Percentiles rank a stretch among this genome's conserved stretches.
phyloP scores from a whole-genome alignment of 1,284 basidiomycete species.

The Tetrapyrgos nigripes region DNA sequence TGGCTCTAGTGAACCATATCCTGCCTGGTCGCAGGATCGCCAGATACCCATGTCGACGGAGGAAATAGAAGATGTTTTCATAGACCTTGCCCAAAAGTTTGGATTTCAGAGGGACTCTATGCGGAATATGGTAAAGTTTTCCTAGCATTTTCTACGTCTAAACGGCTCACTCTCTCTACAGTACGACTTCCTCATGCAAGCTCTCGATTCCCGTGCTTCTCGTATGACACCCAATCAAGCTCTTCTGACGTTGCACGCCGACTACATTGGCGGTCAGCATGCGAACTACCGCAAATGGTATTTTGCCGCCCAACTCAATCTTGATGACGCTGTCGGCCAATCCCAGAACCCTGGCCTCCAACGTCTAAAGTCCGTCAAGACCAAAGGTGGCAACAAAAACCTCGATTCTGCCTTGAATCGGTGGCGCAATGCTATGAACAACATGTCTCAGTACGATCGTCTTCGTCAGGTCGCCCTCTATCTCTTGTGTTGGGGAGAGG shows the following conservation, averaged over 20 bases:
- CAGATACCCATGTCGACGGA: conserved; percentile 98
- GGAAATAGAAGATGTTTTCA: conserved; percentile 99
- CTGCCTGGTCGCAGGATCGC: conserved; percentile 93
- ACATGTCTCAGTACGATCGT: conserved; percentile 98
- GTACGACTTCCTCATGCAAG: conserved; percentile 99
- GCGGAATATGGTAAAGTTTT: conserved; percentile 80
- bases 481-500: conserved; percentile 98
- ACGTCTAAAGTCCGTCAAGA: conserved; percentile 86
- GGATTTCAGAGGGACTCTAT: conserved; percentile 96
- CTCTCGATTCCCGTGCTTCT: conserved; percentile 95
- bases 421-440: conserved; percentile 99
- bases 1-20: conserved; percentile 79
- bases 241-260: conserved; percentile 94
- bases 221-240: conserved; percentile 99
- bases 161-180: conserved; percentile 31
- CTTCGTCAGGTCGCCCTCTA: conserved; percentile 96
- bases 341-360: conserved; percentile 93
- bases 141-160: neutral
- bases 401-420: conserved; percentile 91
- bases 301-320: conserved; percentile 98
- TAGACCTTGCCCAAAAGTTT: conserved; percentile 99
- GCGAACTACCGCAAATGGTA: conserved; percentile 99
- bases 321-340: conserved; percentile 98
- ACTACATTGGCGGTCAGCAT: conserved; percentile 98
- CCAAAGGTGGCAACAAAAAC: conserved; percentile 76